A percentile compares a stretch with the other conserved stretches of the same genome.
These are phyloP conservation scores for Zasmidium citrigriseum DNA, from an alignment of 2,329 filamentous ascomycete species.

Conservation along the genomic window DNA sequence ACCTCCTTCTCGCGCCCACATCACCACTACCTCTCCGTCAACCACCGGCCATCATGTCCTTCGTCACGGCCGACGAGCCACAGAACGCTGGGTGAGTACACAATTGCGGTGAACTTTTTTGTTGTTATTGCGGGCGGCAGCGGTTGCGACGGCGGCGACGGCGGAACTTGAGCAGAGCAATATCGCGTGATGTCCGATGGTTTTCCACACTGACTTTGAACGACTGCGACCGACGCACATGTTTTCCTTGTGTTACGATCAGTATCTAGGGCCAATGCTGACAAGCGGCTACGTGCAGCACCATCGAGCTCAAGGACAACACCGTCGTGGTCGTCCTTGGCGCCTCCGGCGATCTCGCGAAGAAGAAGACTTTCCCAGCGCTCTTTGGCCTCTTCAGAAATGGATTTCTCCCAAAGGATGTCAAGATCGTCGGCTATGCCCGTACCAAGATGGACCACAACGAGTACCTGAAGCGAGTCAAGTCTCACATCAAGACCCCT, in stretches of 20 bases:
- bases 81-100: constrained; percentile 49
- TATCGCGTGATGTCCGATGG: not conserved
- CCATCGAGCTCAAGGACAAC: constrained; percentile 96
- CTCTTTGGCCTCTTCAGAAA: constrained; percentile 98
- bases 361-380: constrained; percentile 99
- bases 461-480: constrained; percentile 91
- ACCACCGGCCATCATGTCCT: no score
- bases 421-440: constrained; percentile 97
- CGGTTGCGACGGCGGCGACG: not conserved
- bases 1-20: not conserved
- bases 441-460: constrained; percentile 99
- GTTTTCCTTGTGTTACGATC: not conserved
- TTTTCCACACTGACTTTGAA: not conserved
- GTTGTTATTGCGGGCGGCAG: not conserved
- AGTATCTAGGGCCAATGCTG: constrained; percentile 14
- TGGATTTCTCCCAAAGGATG: constrained; percentile 95
- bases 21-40: not conserved
- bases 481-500: constrained; percentile 97
- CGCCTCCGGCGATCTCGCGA: constrained; percentile 94
- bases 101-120: constrained; percentile 12
- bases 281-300: constrained; percentile 52
- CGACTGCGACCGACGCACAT: no score
- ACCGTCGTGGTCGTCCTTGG: constrained; percentile 95
- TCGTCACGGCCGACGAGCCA: no score
- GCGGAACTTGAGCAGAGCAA: not conserved